Base-by-base conservation (phyloP, 768 basidiomycete genomes). In the Xerocomellus amylosporus region DNA sequence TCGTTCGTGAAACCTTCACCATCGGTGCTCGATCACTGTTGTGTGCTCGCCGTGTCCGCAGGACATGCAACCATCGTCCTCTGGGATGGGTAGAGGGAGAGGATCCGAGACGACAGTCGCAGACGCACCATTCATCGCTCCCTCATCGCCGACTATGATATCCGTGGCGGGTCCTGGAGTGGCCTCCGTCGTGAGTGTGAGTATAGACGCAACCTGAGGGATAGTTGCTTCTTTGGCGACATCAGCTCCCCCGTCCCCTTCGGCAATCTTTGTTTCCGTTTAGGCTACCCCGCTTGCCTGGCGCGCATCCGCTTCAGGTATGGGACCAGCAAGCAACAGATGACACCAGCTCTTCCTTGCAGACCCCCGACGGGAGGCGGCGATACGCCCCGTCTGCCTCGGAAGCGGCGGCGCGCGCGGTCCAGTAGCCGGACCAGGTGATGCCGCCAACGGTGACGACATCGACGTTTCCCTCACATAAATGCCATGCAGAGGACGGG, bases 1-100 rank as follows among this genome's bases (percentile, higher is more conserved):
- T 88, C 82, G 14, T 84, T 80, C 26, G 89, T 76, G 55, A 80
- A 89, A 28, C 73, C 71, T 44, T 77, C 75, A 3, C 58, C 65
- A 17, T 71, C 70, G 5, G 46, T 54, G 17, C 44, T 58, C 26
- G 69, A 66, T 0, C 60, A 64, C 1, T 36, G 59, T 41, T 72
- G 68, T 8, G 66, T 68, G 34, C 62, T 58, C 28, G 54, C 53
- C 5, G 68, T 60, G 28, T 66, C 56, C 48, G 64, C 40, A 24
- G 3, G 68, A 70, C 24, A 34, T 38, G 17, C 40, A 26, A 24
- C 49, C 31, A 17, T 52, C 24, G 24, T 24, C 24, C 24, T 24
- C 24, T 24, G 24, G 24, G 24, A 4, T 24, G 24, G 24, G 24
- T 24, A 28, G 33, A 20, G 37, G 42, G 5, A 15, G 33, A 15